These are phyloP conservation scores for Phytophthora brassicae DNA, from an alignment of 352 stramenopile species.

Conservation along the genomic window DNA sequence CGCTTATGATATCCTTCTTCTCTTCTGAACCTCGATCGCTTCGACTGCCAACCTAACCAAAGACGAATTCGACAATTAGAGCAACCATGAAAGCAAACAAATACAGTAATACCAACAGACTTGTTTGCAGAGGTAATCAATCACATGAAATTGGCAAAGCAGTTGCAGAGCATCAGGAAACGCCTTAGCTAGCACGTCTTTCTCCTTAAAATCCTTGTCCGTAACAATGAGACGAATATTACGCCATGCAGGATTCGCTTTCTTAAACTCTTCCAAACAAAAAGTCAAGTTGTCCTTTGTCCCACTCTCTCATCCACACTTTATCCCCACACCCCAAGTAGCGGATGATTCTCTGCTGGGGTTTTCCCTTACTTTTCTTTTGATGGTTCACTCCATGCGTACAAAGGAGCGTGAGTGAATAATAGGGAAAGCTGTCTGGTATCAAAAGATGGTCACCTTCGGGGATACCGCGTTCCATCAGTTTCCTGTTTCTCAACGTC, in stretches of 20 bases:
- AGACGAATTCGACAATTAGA: no score
- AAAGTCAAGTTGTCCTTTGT: slow-evolving; percentile 4
- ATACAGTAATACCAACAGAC: no score
- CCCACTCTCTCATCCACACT: slow-evolving; percentile 12
- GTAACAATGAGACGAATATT: slow-evolving; percentile 16
- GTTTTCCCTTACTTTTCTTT: slow-evolving; percentile 5
- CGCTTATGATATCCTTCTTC: neutral
- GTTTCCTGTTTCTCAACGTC: neutral
- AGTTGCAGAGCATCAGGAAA: neutral
- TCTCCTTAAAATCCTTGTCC: slow-evolving; percentile 15
- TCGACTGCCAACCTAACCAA: slow-evolving; percentile 7
- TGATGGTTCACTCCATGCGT: slow-evolving; percentile 13
- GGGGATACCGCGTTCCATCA: neutral
- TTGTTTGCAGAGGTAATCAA: neutral
- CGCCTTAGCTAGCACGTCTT: neutral
- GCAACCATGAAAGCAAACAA: no score
- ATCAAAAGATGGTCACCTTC: neutral
- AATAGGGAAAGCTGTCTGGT: neutral
- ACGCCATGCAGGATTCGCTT: slow-evolving; percentile 6
- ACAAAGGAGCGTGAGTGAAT: slow-evolving; percentile 6
- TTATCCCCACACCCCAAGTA: neutral
- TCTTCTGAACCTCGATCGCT: neutral
- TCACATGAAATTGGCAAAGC: slow-evolving; percentile 10
- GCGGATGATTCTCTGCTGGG: neutral
- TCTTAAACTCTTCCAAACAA: slow-evolving; percentile 6